Evolutionary conservation across 805 yeast species (phyloP).

Genomic region (Priceomyces castillae): DNA sequence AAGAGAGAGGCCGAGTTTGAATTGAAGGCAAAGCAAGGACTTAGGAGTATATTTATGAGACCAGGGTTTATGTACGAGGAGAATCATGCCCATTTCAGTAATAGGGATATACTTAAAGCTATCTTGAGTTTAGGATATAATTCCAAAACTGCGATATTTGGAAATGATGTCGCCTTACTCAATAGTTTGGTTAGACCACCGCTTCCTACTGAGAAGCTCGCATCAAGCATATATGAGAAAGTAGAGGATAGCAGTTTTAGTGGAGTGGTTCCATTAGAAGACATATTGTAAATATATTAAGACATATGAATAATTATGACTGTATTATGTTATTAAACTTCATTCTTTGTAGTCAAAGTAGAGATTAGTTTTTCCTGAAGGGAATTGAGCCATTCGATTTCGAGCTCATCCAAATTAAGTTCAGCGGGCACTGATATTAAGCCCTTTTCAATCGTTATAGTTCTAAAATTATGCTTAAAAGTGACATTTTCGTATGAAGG

Average conservation of each 20-base stretch:
- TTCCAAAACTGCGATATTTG: conserved; percentile 42
- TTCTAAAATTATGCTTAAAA: conserved; percentile 10
- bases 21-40: conserved; percentile 39
- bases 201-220: conserved; percentile 67
- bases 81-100: conserved; percentile 22
- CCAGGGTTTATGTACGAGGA: conserved; percentile 85
- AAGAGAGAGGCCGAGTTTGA: conserved; percentile 76
- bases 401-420: conserved; percentile 22
- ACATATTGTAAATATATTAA: conserved; percentile 9
- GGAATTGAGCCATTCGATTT: conserved; percentile 26
- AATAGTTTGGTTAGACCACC: conserved; percentile 58
- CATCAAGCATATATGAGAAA: conserved; percentile 53
- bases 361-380: conserved; percentile 11
- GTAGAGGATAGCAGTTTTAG: conserved; percentile 47
- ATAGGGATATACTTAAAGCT: conserved; percentile 41
- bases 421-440: conserved; percentile 21
- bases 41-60: conserved; percentile 64
- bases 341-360: neutral
- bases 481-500: conserved; percentile 11
- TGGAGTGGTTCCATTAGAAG: conserved; percentile 55
- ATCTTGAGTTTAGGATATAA: conserved; percentile 43
- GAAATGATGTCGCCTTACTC: conserved; percentile 33
- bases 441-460: conserved; percentile 17
- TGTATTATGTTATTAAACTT: neutral
- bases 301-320: neutral